Conservation (phyloP, 192 early-diverging fungal species). For the Chytriomyces sp. region DNA sequence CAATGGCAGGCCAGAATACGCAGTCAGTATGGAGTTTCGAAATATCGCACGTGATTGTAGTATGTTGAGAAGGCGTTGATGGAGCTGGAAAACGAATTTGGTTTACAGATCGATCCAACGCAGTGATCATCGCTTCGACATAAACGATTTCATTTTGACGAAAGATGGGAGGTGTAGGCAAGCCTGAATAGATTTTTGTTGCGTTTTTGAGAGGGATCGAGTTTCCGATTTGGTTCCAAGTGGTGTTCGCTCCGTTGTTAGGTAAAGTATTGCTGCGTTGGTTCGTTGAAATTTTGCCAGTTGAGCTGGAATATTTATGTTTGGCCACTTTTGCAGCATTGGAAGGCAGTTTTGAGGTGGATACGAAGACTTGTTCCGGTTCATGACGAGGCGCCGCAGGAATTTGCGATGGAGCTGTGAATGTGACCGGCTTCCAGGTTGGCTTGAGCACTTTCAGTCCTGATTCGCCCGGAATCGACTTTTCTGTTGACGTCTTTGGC, state of each 20-base stretch:
- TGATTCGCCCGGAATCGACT: no score
- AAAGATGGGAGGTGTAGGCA: constrained; percentile 12
- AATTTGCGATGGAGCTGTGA: no score
- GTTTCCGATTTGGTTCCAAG: not conserved
- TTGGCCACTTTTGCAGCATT: not conserved
- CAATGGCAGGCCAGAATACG: constrained; percentile 29
- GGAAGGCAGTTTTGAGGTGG: no score
- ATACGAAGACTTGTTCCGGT: no score
- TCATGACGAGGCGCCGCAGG: no score
- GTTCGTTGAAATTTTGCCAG: no score
- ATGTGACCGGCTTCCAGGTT: no score
- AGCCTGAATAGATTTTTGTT: not conserved
- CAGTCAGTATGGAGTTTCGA: not conserved
- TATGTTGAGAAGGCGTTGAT: not conserved
- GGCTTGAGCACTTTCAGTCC: no score
- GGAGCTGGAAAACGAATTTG: not conserved
- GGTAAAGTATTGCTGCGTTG: no score
- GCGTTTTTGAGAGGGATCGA: not conserved
- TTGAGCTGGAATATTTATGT: not conserved
- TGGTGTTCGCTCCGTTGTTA: not conserved
- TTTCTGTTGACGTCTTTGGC: no score
- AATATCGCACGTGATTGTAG: constrained; percentile 2
- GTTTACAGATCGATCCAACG: not conserved
- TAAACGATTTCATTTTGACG: constrained; percentile 16
- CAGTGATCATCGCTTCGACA: constrained; percentile 26